Evolutionary conservation across 176 grass and related monocot genomes (phyloP), one percentile per base, ranked within the genome.

Genomic region (Oryza australiensis): DNA sequence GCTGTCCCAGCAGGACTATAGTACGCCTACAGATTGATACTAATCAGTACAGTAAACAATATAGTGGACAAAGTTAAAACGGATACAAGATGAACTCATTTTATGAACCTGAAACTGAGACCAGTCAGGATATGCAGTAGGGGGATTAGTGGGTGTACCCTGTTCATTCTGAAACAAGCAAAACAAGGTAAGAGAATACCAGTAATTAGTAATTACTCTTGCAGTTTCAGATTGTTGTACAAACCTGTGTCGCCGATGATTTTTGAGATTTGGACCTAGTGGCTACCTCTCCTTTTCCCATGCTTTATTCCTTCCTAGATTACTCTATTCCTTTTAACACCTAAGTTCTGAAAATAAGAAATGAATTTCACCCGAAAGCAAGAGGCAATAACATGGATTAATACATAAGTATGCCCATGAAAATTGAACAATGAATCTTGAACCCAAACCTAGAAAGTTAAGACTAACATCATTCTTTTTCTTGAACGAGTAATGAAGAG

Each of bases 181-280:
- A 79, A 84, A 81, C 45, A 73, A 66, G 45, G 45, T 87, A 87
- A 87, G 81, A 79, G 28, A 23, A 60, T 40, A 62, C 23, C 68
- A 48, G 9, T 66, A 77, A 37, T 78, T 78, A 60, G 13, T 66
- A 77, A 35, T 74, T 79, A 74, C 24, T 73, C n/a, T 53, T 32
- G 18, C 12, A 79, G 37, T 90, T 63, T 86, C 20, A 80, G 11
- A 43, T 81, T 85, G 35, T 45, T 12, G 71, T 81, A 77, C 38
- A 48, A 24, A 91, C 89, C 85, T 88, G 89, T 78, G 74, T 71
- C 32, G 81, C 46, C 20, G 81, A 81, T 0, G 89, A 73, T 81
- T 91, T 91, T 68, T 91, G 89, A 77, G 89, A 77, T 88, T 91
- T 91, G 66, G 85, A 76, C 73, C 85, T 84, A 81, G 81, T 85